Base-by-base conservation (phyloP, 306 rosid genomes). In the Prunus kanzakura region DNA sequence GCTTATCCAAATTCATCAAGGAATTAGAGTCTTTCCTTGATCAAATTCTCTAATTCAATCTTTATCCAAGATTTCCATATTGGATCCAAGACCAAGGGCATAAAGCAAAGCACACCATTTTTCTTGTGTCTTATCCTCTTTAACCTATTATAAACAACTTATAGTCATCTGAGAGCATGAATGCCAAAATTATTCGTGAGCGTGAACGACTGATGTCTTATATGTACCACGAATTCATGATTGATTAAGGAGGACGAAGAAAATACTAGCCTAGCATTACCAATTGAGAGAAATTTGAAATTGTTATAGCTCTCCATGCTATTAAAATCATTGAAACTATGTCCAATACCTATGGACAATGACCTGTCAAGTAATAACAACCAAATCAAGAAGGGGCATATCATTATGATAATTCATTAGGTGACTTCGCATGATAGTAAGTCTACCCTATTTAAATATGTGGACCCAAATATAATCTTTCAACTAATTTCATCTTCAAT, bases 371-470 rank as follows among this genome's bases (percentile, higher is more conserved):
- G 52, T 54, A 19, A 20, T 35, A 70, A 70, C 0, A 11, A 18
- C 29, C 41, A 32, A 18, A 4, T 29, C 57, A 20, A 38, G 49
- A 32, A 67, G 1, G 62, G 9, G 9, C 43, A 50, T 3, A 14
- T 67, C 20, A 49, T 49, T 29, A 22, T 35, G 0, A 35, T 35
- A 35, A 19, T 9, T 3, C 7, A 32, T 30, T 32, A 6, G 66
- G 76, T 56, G 75, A 71, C 49, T 52, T 51, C 7, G 50, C 75
- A 29, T 52, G 75, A 71, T 71, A 38, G 75, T 30, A 52, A 52
- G 63, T 32, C 75, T 30, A 72, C 38, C 65, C 64, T 32, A 35
- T n/a, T 71, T 20, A 55, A 52, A n/a, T 54, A 12, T 6, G 32
- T 54, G 51, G 35, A 0, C 49, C 49, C 27, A 35, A 64, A 18